A percentile compares a stretch with the other conserved stretches of the same genome.
Conservation (phyloP, 2,329 filamentous ascomycete genomes). For the Ophiostoma triangulosporum region DNA sequence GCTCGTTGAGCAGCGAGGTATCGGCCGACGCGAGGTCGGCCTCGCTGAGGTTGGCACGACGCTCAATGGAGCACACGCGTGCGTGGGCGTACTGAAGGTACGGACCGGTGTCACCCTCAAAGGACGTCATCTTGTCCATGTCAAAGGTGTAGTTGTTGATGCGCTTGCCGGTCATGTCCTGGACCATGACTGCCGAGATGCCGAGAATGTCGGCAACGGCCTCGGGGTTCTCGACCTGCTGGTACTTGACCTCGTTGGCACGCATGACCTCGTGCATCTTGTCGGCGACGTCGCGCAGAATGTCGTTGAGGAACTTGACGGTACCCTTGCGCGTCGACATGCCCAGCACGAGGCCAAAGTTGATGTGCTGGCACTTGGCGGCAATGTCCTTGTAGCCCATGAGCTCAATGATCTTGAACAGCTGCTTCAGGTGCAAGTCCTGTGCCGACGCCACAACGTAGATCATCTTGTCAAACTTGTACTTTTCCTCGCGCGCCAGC, state of each 20-base stretch:
- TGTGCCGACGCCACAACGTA: slow-evolving; percentile 64
- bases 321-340: slow-evolving; percentile 62
- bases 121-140: slow-evolving; percentile 69
- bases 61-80: slow-evolving; percentile 51
- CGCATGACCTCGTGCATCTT: slow-evolving; percentile 98
- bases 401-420: slow-evolving; percentile 65
- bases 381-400: slow-evolving; percentile 56
- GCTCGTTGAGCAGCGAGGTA: slow-evolving; percentile 53
- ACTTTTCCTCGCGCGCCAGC: slow-evolving; percentile 47
- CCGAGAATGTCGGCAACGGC: slow-evolving; percentile 76
- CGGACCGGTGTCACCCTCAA: slow-evolving; percentile 74
- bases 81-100: slow-evolving; percentile 77
- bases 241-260: slow-evolving; percentile 80
- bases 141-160: slow-evolving; percentile 61
- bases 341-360: slow-evolving; percentile 58
- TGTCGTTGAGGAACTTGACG: slow-evolving; percentile 61
- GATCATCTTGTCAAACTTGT: slow-evolving; percentile 65
- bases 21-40: slow-evolving; percentile 51
- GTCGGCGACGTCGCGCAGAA: slow-evolving; percentile 67
- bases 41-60: slow-evolving; percentile 37
- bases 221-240: slow-evolving; percentile 72
- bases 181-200: slow-evolving; percentile 92
- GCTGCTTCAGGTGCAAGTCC: slow-evolving; percentile 57
- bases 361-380: slow-evolving; percentile 57
- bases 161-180: slow-evolving; percentile 89